A percentile compares a stretch with the other conserved stretches of the same genome.
Conservation (phyloP, 208 protist species). For the Tritrichomonas foetus region DNA sequence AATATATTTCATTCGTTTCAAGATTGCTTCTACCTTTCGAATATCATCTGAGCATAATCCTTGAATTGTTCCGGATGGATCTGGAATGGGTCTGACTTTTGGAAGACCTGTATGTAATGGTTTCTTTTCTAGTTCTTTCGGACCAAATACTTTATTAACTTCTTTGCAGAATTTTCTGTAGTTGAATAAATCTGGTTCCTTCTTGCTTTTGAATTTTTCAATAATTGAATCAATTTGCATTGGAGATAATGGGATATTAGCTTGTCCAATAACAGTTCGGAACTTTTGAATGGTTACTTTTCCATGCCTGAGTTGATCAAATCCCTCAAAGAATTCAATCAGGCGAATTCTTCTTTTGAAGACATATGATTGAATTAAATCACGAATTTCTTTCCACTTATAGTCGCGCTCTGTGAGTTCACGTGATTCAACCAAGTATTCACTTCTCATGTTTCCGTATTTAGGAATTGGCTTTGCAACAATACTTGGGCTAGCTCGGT, state of each 20-base stretch:
- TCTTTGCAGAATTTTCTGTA: constrained; percentile 17
- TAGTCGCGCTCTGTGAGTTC: neutral
- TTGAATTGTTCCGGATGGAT: neutral
- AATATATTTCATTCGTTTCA: neutral
- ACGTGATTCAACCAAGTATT: neutral
- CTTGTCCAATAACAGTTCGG: neutral
- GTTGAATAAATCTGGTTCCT: neutral
- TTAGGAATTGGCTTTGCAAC: neutral
- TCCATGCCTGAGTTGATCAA: neutral
- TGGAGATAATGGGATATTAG: neutral
- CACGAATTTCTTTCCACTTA: neutral
- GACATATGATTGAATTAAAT: neutral
- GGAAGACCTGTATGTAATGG: neutral
- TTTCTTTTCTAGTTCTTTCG: neutral
- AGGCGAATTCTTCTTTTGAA: neutral
- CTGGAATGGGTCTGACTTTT: neutral
- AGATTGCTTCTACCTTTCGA: neutral
- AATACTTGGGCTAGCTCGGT: neutral
- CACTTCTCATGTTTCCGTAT: neutral
- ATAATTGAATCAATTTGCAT: neutral
- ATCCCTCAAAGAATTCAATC: neutral
- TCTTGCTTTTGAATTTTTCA: neutral
- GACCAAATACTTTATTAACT: neutral
- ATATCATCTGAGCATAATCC: neutral
- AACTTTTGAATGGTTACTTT: constrained; percentile 15